Conservation (phyloP, 225 moss, liverwort and hornwort species). For the Antitrichia curtipendula region DNA sequence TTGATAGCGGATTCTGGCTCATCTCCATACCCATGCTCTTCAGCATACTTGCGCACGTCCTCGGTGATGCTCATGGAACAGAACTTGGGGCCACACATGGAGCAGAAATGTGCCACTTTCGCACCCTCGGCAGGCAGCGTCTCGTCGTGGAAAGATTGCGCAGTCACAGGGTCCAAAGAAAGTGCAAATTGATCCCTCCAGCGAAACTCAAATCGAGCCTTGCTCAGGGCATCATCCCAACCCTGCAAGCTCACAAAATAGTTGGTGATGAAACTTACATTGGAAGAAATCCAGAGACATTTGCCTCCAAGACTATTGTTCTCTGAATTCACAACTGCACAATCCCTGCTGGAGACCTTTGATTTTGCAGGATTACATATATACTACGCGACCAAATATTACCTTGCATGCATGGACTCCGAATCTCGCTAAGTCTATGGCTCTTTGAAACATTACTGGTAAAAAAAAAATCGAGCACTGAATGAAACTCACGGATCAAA, state of each 20-base stretch:
- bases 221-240: slow-evolving; percentile 93
- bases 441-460: background rate
- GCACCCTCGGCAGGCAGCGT: slow-evolving; percentile 87
- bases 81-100: slow-evolving; percentile 98
- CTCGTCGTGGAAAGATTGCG: slow-evolving; percentile 76
- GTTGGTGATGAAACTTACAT: background rate
- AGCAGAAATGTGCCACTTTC: slow-evolving; percentile 92
- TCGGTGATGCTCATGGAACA: slow-evolving; percentile 99
- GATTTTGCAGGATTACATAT: background rate
- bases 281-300: background rate
- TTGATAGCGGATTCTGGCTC: slow-evolving; percentile 66
- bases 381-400: background rate
- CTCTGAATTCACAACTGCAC: background rate
- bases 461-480: background rate
- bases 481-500: background rate
- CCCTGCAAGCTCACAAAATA: background rate
- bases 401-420: background rate
- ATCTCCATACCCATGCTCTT: slow-evolving; percentile 87
- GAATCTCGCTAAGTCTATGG: background rate
- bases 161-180: slow-evolving; percentile 80
- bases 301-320: background rate
- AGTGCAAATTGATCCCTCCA: slow-evolving; percentile 96
- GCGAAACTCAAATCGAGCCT: slow-evolving; percentile 89
- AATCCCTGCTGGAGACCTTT: background rate
- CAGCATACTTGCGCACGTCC: slow-evolving; percentile 88